phyloP scores from a whole-genome alignment of 2,329 filamentous ascomycete species.

The Knufia fluminis region DNA sequence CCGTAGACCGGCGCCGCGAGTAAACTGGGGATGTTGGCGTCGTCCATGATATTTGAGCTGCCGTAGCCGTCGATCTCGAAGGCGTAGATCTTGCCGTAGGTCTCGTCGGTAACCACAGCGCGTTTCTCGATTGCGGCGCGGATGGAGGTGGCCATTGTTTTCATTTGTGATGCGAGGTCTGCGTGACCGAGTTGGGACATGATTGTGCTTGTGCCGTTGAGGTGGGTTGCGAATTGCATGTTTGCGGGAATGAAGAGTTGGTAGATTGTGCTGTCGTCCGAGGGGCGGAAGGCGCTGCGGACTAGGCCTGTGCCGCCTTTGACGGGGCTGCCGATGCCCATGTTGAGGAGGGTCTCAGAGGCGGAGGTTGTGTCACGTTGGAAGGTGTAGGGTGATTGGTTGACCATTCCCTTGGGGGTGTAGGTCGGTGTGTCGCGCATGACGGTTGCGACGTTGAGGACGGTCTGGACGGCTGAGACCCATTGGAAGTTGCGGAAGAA shows the following conservation, averaged over 20 bases:
- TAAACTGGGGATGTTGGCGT: slow-evolving; percentile 54
- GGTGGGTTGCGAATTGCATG: slow-evolving; percentile 84
- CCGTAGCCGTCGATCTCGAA: slow-evolving; percentile 57
- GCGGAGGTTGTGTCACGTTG: slow-evolving; percentile 67
- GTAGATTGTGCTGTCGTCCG: slow-evolving; percentile 85
- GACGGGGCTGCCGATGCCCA: slow-evolving; percentile 78
- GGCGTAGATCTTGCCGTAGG: slow-evolving; percentile 50
- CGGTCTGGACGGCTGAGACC: slow-evolving; percentile 36
- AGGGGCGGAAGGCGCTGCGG: slow-evolving; percentile 84
- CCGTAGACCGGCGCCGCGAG: slow-evolving; percentile 54
- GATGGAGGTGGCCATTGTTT: slow-evolving; percentile 40
- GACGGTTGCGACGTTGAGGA: slow-evolving; percentile 37
- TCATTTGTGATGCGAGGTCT: slow-evolving; percentile 59
- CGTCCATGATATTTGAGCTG: slow-evolving; percentile 53
- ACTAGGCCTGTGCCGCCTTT: slow-evolving; percentile 75
- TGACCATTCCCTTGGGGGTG: slow-evolving; percentile 28
- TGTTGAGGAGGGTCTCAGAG: slow-evolving; percentile 77
- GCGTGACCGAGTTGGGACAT: slow-evolving; percentile 50
- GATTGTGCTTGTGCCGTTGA: slow-evolving; percentile 62
- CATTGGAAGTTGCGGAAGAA: slow-evolving; percentile 43
- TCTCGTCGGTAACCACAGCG: slow-evolving; percentile 44
- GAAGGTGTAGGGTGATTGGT: slow-evolving; percentile 59
- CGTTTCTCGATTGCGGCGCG: slow-evolving; percentile 46
- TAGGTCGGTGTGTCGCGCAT: slow-evolving; percentile 41
- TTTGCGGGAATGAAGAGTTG: slow-evolving; percentile 93